These are phyloP conservation scores for Haplographium delicatum DNA, from an alignment of 495 filamentous ascomycete species.

Conservation along the genomic window DNA sequence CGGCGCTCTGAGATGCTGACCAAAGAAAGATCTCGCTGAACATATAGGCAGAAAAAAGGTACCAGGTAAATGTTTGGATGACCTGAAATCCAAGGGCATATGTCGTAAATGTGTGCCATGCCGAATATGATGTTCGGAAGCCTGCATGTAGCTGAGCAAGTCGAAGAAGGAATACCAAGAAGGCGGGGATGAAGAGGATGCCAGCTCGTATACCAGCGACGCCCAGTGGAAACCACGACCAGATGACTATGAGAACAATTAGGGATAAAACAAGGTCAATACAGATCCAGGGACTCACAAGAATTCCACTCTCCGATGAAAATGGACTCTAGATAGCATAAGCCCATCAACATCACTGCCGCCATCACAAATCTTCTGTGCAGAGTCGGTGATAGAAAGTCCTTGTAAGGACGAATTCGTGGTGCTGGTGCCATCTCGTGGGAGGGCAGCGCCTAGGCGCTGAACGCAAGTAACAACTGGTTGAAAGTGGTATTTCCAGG, in stretches of 20 bases:
- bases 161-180: constrained; percentile 67
- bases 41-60: constrained; percentile 70
- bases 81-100: constrained; percentile 52
- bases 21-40: constrained; percentile 82
- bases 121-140: constrained; percentile 61
- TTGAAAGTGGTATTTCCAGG: not conserved
- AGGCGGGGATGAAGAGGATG: constrained; percentile 67
- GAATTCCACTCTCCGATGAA: constrained; percentile 65
- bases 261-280: constrained; percentile 5
- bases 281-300: constrained; percentile 34
- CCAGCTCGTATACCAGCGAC: constrained; percentile 67
- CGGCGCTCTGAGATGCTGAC: constrained; percentile 57
- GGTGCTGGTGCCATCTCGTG: constrained; percentile 17
- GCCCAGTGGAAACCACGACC: constrained; percentile 83
- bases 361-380: constrained; percentile 82
- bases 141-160: constrained; percentile 80
- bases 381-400: constrained; percentile 83
- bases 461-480: constrained; percentile 20
- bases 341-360: constrained; percentile 54
- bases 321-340: constrained; percentile 73
- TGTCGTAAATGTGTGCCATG: constrained; percentile 54
- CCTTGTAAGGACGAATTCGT: constrained; percentile 41
- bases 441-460: too few species aligned
- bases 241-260: constrained; percentile 52
- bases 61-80: constrained; percentile 63